Evolutionary conservation across 768 basidiomycete species (phyloP), one percentile per base, ranked within the genome.

Genomic region (Leccinum truebloodii): DNA sequence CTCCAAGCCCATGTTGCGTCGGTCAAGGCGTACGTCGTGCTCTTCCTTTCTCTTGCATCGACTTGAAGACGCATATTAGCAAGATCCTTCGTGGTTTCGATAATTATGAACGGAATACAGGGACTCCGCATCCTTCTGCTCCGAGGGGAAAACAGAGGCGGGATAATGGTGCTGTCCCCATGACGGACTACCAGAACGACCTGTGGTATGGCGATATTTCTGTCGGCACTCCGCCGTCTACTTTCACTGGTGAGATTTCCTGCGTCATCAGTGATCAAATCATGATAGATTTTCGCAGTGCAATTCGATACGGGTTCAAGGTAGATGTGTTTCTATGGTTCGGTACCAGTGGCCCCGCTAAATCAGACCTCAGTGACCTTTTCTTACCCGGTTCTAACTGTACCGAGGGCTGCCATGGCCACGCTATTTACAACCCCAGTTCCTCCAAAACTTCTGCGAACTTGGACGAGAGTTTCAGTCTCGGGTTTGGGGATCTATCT

Each of bases 371-470:
- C 37, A 24, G 71, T 20, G 73, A 74, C 46, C 57, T 75, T 3
- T 70, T 71, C 60, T 37, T 75, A 24, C 72, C 75, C 4, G 67
- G 65, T 1, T 26, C 63, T 4, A 3, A 52, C 4, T 76, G 74
- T 61, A 32, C 3, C 16, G 60, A 57, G 22, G 61, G 2, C 28
- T 79, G 78, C 61, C 7, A 16, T 0, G 65, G 59, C 2, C 76
- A 79, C 59, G 60, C 49, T 32, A 61, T 67, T 52, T 80, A 77
- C 63, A 55, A 75, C 59, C 67, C 78, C 0, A 13, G 8, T 1
- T 2, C 6, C 9, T 70, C 69, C 52, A 54, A 55, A 5, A 64
- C 60, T 18, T 10, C 64, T 2, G 10, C 39, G 0, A 52, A 59
- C 26, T 24, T 61, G 56, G 6, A 9, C 5, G 12, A 37, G 34